Evolutionary conservation across 305 asterid genomes (phyloP).

Genomic region (Lippia alba): DNA sequence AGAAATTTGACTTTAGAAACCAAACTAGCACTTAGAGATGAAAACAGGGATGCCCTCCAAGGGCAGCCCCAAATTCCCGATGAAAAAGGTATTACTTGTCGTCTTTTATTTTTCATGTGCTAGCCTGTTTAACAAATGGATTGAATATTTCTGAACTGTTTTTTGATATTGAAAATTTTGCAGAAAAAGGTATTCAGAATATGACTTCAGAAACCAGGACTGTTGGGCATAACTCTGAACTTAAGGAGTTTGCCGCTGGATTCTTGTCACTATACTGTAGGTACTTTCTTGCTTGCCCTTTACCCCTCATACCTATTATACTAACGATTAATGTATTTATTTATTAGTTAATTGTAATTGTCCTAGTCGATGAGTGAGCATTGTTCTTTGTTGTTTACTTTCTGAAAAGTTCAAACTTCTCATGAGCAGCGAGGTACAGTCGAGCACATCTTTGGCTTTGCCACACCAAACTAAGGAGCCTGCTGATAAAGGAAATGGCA

Average conservation of each 20-base stretch:
- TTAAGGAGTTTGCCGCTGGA: slow-evolving; percentile 62
- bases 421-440: slow-evolving; percentile 56
- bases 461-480: slow-evolving; percentile 44
- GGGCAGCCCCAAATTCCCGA: slow-evolving; percentile 34
- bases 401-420: slow-evolving; percentile 32
- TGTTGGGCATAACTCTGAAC: slow-evolving; percentile 50
- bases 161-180: slow-evolving; percentile 35
- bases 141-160: slow-evolving; percentile 28
- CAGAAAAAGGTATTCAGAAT: slow-evolving; percentile 39
- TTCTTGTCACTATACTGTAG: slow-evolving; percentile 82
- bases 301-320: slow-evolving; percentile 12
- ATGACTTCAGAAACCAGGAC: slow-evolving; percentile 34
- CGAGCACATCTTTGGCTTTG: slow-evolving; percentile 44
- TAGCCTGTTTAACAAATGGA: slow-evolving; percentile 13
- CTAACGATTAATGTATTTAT: slow-evolving; percentile 2
- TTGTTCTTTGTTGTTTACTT: slow-evolving; percentile 29
- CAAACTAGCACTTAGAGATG: slow-evolving; percentile 46
- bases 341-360: slow-evolving; percentile 12
- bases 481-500: slow-evolving; percentile 45
- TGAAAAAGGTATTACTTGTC: slow-evolving; percentile 34
- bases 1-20: slow-evolving; percentile 66
- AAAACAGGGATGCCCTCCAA: slow-evolving; percentile 33
- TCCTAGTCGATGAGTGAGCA: slow-evolving; percentile 22
- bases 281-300: slow-evolving; percentile 58
- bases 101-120: too few species aligned